Conservation (phyloP, 2,329 filamentous ascomycete genomes). For the Colletotrichum sublineola region DNA sequence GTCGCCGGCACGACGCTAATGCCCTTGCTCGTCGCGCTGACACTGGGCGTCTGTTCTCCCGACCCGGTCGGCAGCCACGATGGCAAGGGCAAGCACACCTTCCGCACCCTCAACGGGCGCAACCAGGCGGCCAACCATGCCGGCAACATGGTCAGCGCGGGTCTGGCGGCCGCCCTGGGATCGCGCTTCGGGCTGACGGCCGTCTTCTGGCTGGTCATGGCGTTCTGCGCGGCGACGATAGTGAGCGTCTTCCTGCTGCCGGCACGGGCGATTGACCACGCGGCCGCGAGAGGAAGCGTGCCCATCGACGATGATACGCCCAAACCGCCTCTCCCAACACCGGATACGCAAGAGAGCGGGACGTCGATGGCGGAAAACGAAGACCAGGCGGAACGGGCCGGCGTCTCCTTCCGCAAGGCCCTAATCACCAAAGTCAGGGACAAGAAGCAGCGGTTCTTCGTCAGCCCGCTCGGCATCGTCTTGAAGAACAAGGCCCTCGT, state of each 20-base stretch:
- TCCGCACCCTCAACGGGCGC: slow-evolving; percentile 23
- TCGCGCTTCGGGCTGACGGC: slow-evolving; percentile 23
- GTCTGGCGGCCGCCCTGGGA: slow-evolving; percentile 18
- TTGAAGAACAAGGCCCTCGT: slow-evolving; percentile 17
- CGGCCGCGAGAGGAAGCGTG: slow-evolving; percentile 7
- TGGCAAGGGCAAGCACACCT: slow-evolving; percentile 22
- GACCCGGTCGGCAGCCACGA: not conserved
- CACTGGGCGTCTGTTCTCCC: slow-evolving; percentile 27
- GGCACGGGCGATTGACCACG: slow-evolving; percentile 23
- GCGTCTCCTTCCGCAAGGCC: not conserved
- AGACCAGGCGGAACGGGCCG: not conserved
- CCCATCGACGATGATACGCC: not conserved
- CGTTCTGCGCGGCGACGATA: slow-evolving; percentile 21
- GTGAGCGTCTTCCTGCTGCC: slow-evolving; percentile 19
- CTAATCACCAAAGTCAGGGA: not conserved
- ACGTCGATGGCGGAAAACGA: not conserved
- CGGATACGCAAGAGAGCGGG: not conserved
- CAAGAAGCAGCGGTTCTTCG: not conserved
- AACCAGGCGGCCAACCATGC: slow-evolving; percentile 34
- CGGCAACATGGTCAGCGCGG: slow-evolving; percentile 36
- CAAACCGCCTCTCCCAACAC: no score
- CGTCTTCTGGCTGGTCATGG: slow-evolving; percentile 33
- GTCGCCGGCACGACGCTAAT: slow-evolving; percentile 31
- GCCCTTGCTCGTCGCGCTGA: slow-evolving; percentile 31
- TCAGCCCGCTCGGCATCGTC: not conserved